Evolutionary conservation across 2,329 filamentous ascomycete genomes (phyloP), one percentile per base, ranked within the genome.

Genomic region (Monilinia polystroma): DNA sequence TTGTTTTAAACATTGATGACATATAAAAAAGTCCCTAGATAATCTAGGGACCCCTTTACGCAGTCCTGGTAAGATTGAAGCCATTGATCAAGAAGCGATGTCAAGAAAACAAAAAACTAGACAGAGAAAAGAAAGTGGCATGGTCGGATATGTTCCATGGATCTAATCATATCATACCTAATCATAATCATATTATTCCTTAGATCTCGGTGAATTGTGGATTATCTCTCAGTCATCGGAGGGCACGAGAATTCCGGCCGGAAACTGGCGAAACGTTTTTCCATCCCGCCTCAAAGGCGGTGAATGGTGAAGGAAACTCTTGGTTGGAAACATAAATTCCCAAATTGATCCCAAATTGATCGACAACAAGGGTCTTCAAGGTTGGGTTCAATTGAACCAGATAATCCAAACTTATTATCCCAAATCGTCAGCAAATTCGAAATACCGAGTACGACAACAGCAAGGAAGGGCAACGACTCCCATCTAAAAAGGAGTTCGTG

Each of bases 1-100:
- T 58, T 70, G 68, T 29, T 71, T 73, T 4, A 72, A 65, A 62
- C 73, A 76, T 72, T 73, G 72, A 56, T 73, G 73, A 52, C 73
- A 76, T 56, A 75, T 68, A 55, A 76, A 75, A 69, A 77, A 74
- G 63, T 75, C 70, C 11, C 58, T 67, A 18, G 73, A 71, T 60
- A 76, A 69, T 51, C 67, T 68, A 12, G 75, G 75, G 38, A 70
- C 68, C 55, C 70, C 72, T 58, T 74, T 68, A 35, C 75, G 70
- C 35, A 77, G 62, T 14, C 71, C 70, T 23, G 75, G 72, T 7
- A 77, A 51, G 54, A 76, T 47, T 66, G 72, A 77, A 66, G 75
- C 72, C 75, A 77, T 77, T 68, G 72, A 62, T 64, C 11, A 35
- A n/a, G 5, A 18, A 38, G 43, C 53, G 32, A 43, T 10, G 35